Evolutionary conservation across 345 rosid species (phyloP).

Genomic region (Psidium guajava): DNA sequence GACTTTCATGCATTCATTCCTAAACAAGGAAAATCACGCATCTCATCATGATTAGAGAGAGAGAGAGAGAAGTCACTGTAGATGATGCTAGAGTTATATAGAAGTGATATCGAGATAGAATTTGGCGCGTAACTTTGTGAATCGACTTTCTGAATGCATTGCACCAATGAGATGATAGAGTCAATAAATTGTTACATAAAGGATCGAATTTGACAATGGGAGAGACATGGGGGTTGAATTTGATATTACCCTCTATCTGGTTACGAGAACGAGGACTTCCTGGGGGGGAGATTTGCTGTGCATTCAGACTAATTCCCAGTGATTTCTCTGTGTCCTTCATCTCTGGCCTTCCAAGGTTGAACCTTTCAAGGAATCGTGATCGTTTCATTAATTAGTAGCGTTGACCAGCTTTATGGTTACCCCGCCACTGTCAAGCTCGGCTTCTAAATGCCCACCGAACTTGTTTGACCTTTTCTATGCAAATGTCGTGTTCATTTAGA

Average conservation of each 20-base stretch:
- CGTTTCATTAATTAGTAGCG: neutral
- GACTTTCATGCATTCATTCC: too few relatives aligned
- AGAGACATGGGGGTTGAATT: neutral
- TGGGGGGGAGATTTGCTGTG: neutral
- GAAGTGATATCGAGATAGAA: neutral
- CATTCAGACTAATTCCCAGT: neutral
- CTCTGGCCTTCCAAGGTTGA: neutral
- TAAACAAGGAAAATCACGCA: too few relatives aligned
- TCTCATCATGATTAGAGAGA: neutral
- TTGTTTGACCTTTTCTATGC: neutral
- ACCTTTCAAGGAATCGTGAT: neutral
- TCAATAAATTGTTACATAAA: neutral
- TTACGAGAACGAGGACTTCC: neutral
- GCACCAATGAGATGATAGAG: neutral
- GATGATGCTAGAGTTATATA: too few relatives aligned
- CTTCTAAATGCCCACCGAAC: neutral
- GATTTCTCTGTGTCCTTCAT: neutral
- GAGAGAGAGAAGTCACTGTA: too few relatives aligned
- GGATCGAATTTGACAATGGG: neutral
- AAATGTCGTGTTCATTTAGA: neutral
- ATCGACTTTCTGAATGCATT: neutral
- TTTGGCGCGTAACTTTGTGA: neutral
- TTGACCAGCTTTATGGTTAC: neutral
- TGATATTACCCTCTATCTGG: neutral
- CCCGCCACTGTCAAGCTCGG: neutral